Conservation (phyloP, 2,329 filamentous ascomycete species). For the Acrocalymma vagum region DNA sequence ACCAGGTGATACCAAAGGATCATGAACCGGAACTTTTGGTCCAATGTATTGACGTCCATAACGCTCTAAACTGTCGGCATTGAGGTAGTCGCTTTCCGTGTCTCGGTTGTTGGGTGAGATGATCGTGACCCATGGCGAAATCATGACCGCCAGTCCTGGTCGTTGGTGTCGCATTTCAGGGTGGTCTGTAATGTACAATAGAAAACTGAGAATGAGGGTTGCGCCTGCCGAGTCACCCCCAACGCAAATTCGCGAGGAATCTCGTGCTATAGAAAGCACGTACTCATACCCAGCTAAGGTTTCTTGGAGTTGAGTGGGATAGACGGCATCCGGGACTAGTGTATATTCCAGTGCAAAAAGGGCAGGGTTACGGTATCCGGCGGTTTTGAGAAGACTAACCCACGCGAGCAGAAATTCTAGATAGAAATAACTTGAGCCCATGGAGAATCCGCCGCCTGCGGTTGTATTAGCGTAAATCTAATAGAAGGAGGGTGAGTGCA, state of each 20-base stretch:
- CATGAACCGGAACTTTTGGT: constrained; percentile 55
- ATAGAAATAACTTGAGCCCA: constrained; percentile 86
- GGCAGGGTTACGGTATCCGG: constrained; percentile 77
- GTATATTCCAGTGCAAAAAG: constrained; percentile 84
- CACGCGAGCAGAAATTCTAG: constrained; percentile 79
- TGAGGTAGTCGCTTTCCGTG: constrained; percentile 79
- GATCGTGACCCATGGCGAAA: constrained; percentile 83
- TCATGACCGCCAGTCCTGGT: constrained; percentile 72
- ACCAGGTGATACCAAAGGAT: constrained; percentile 74
- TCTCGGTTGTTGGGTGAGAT: constrained; percentile 72
- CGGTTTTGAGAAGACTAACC: constrained; percentile 69
- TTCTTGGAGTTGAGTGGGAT: constrained; percentile 77
- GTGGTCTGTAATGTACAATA: constrained; percentile 70
- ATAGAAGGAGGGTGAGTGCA: constrained; percentile 2
- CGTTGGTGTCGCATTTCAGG: constrained; percentile 52
- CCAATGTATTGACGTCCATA: constrained; percentile 77
- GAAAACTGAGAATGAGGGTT: constrained; percentile 74
- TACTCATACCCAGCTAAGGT: constrained; percentile 75
- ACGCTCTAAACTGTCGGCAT: constrained; percentile 69
- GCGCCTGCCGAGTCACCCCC: constrained; percentile 83
- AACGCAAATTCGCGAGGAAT: constrained; percentile 72
- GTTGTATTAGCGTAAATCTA: constrained; percentile 19
- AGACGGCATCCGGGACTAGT: constrained; percentile 76
- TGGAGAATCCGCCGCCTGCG: constrained; percentile 79
- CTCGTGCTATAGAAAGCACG: constrained; percentile 65